These are phyloP conservation scores for Sordaria brevicollis DNA, from an alignment of 495 filamentous ascomycete genomes.

Conservation along the genomic window DNA sequence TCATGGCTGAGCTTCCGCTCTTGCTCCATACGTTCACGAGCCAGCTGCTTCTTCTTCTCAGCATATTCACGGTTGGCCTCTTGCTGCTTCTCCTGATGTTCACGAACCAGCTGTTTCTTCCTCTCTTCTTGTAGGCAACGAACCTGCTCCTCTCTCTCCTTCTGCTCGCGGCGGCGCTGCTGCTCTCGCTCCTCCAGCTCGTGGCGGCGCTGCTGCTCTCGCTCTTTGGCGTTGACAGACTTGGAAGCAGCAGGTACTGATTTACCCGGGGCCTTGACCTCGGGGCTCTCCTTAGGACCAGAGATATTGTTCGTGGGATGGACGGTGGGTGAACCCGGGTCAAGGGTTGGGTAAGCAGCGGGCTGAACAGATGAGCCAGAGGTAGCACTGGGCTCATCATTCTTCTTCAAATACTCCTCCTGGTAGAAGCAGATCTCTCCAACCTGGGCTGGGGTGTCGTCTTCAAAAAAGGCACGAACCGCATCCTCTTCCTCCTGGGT, in stretches of 20 bases:
- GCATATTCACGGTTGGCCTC: no score
- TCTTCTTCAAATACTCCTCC: background rate
- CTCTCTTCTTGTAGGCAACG: no score
- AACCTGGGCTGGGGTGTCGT: background rate
- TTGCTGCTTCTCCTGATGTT: no score
- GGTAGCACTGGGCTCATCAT: background rate
- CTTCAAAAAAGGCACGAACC: background rate
- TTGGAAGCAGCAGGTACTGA: background rate
- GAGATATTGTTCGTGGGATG: constrained; percentile 83
- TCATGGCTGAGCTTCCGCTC: no score
- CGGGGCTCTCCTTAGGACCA: constrained; percentile 66
- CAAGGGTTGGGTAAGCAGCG: no score
- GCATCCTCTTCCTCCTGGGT: background rate
- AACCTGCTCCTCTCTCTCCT: no score
- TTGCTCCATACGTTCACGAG: no score
- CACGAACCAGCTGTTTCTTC: no score
- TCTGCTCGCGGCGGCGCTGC: no score
- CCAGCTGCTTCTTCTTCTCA: no score
- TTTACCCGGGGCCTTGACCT: background rate
- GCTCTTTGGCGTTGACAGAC: background rate
- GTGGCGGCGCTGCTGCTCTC: background rate
- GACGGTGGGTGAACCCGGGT: no score
- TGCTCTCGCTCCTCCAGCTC: background rate
- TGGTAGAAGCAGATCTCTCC: background rate
- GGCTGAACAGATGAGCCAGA: no score